phyloP scores from a whole-genome alignment of 73 alveolate genomes.

The Uronychia binucleata region DNA sequence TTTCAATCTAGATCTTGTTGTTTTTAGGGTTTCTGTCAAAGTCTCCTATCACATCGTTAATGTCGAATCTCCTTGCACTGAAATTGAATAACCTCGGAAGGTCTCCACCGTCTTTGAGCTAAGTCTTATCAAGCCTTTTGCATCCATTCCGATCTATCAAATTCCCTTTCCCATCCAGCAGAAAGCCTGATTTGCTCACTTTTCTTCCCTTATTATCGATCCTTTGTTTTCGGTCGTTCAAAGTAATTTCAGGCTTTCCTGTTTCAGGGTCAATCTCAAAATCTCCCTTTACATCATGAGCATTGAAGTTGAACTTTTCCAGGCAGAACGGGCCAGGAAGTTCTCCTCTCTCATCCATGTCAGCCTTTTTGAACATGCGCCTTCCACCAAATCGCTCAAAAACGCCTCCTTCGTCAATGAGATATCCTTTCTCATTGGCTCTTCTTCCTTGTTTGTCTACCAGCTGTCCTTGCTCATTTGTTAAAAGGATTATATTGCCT shows the following conservation, averaged over 20 bases:
- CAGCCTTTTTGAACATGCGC: background rate
- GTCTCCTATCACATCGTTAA: slow-evolving; percentile 22
- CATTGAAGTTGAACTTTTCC: slow-evolving; percentile 29
- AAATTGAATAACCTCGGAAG: slow-evolving; percentile 33
- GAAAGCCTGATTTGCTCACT: slow-evolving; percentile 27
- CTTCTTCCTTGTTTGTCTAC: slow-evolving; percentile 54
- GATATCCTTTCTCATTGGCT: slow-evolving; percentile 58
- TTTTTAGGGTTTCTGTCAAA: slow-evolving; percentile 26
- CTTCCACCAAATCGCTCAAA: slow-evolving; percentile 5
- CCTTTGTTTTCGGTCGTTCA: slow-evolving; percentile 14
- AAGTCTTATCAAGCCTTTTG: slow-evolving; percentile 31
- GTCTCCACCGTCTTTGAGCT: slow-evolving; percentile 37
- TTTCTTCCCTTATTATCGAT: slow-evolving; percentile 5
- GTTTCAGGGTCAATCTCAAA: slow-evolving; percentile 31
- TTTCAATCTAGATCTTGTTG: slow-evolving; percentile 2
- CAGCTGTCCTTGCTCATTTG: slow-evolving; percentile 38
- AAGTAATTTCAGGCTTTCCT: slow-evolving; percentile 19
- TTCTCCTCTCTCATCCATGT: slow-evolving; percentile 27
- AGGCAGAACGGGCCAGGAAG: slow-evolving; percentile 26
- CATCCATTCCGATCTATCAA: slow-evolving; percentile 50
- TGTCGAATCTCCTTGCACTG: slow-evolving; percentile 32
- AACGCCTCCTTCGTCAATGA: slow-evolving; percentile 44
- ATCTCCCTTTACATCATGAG: slow-evolving; percentile 15
- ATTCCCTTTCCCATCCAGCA: slow-evolving; percentile 45
- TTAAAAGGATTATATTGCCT: slow-evolving; percentile 33